Evolutionary conservation across 2,329 filamentous ascomycete species (phyloP), one percentile per base, ranked within the genome.

Genomic region (Colletotrichum paranaense): DNA sequence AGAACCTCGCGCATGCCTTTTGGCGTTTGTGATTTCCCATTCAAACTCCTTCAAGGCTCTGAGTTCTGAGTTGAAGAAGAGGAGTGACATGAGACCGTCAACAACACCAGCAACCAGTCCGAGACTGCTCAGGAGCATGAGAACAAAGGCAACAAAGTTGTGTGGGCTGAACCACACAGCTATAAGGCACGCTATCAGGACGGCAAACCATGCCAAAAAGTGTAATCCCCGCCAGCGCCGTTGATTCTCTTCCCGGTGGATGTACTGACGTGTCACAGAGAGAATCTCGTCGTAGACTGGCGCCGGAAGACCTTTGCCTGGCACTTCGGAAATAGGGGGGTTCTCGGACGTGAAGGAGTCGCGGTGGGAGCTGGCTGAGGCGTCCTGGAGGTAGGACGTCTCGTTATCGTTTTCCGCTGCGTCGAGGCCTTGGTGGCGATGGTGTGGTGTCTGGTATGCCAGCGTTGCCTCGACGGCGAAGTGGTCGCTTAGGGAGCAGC

Each of bases 401-500:
- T 81, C 81, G 63, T 79, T 77, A 64, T 73, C 76, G n/a, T 64
- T 24, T 22, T 14, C 62, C 19, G 11, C n/a, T 26, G 35, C 22
- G 2, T 53, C 67, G 62, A 66, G 52, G 42, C 42, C 42, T 22
- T 66, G 38, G 46, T 72, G 62, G 38, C 66, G 38, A 32, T 73
- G 57, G 26, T 68, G 62, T 35, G 82, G 78, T 1, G 80, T 80
- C 76, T 88, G 84, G 14, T 89, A 87, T 5, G 85, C 83, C 11
- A 98, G 87, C 0, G 94, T 95, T 6, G 94, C 92, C 80, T 96
- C 93, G 66, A 98, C 93, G 26, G 94, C 95, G 81, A 98, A 98
- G 81, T 98, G 97, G 80, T 99, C 96, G 77, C 95, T 98, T 30
- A 98, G 87, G 1, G 95, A 97, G 84, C 95, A 98, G 75, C 91